These are phyloP conservation scores for Phyllosticta citriasiana DNA, from an alignment of 2,329 filamentous ascomycete species.

Conservation along the genomic window DNA sequence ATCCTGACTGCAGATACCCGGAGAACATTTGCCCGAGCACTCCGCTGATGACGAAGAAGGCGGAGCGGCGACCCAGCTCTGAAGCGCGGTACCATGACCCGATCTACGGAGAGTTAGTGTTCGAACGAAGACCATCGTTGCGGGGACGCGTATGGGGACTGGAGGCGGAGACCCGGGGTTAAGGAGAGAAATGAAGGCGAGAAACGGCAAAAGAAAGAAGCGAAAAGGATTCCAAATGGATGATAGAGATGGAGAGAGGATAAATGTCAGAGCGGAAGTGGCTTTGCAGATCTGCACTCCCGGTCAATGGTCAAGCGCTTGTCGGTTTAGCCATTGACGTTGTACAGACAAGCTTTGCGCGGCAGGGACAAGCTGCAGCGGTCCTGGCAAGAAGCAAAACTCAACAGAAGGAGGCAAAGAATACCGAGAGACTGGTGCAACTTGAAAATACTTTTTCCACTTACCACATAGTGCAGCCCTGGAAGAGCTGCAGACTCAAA, in stretches of 20 bases:
- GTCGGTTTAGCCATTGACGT: background rate
- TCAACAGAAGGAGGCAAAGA: background rate
- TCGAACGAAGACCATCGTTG: slow-evolving; percentile 18
- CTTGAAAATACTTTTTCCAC: background rate
- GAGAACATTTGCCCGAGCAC: slow-evolving; percentile 11
- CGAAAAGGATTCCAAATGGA: background rate
- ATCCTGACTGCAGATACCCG: slow-evolving; percentile 8
- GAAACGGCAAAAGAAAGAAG: background rate
- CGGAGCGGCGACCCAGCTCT: slow-evolving; percentile 2
- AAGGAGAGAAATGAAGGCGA: background rate
- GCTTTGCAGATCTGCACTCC: background rate
- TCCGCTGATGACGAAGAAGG: slow-evolving; percentile 4
- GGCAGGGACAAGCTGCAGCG: background rate
- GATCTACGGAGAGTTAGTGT: slow-evolving; percentile 14
- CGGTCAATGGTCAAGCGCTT: background rate
- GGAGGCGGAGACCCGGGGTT: background rate
- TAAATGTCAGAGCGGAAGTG: background rate
- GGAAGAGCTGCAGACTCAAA: slow-evolving; percentile 7
- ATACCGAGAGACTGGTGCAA: background rate
- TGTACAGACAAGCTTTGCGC: background rate
- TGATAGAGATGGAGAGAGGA: background rate
- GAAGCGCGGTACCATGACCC: slow-evolving; percentile 9
- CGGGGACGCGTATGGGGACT: background rate
- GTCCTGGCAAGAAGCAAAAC: background rate
- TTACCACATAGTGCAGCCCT: slow-evolving; percentile 5